Conservation (phyloP, 2,329 filamentous ascomycete genomes). For the Herpotrichia juniperi region DNA sequence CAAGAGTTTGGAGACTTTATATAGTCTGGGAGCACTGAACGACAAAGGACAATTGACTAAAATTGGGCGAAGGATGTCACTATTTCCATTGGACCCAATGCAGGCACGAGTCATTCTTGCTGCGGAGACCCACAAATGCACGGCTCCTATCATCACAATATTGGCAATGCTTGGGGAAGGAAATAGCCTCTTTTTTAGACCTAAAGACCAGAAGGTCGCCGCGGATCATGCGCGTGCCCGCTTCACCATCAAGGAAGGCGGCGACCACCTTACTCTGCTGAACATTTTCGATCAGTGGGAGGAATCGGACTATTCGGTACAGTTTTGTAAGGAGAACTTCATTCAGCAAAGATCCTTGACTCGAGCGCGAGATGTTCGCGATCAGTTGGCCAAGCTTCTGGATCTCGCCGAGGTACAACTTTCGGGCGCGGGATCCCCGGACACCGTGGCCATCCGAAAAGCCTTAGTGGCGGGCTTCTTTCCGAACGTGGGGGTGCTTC, state of each 20-base stretch:
- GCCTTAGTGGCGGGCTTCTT: slow-evolving; percentile 93
- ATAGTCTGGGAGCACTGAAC: slow-evolving; percentile 87
- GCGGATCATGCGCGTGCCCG: slow-evolving; percentile 88
- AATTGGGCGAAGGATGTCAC: slow-evolving; percentile 90
- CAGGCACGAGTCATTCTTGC: slow-evolving; percentile 87
- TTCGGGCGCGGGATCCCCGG: slow-evolving; percentile 71
- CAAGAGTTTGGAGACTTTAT: slow-evolving; percentile 85
- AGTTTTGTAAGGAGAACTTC: slow-evolving; percentile 94
- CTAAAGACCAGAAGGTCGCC: slow-evolving; percentile 96
- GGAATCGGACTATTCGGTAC: slow-evolving; percentile 83
- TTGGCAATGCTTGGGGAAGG: slow-evolving; percentile 95
- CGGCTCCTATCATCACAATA: slow-evolving; percentile 89
- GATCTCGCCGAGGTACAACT: slow-evolving; percentile 85
- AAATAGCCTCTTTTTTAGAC: slow-evolving; percentile 87
- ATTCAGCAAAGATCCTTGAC: slow-evolving; percentile 89
- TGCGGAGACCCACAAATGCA: slow-evolving; percentile 87
- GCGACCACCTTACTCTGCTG: slow-evolving; percentile 85
- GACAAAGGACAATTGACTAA: slow-evolving; percentile 89
- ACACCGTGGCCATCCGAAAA: slow-evolving; percentile 81
- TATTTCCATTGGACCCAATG: slow-evolving; percentile 93
- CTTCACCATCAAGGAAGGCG: slow-evolving; percentile 89
- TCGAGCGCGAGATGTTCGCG: slow-evolving; percentile 86
- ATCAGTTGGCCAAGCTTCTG: slow-evolving; percentile 90
- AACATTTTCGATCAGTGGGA: slow-evolving; percentile 98
- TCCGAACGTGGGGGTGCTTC: slow-evolving; percentile 84